Conservation (phyloP, 768 basidiomycete species). For the Pleurotus giganteus region DNA sequence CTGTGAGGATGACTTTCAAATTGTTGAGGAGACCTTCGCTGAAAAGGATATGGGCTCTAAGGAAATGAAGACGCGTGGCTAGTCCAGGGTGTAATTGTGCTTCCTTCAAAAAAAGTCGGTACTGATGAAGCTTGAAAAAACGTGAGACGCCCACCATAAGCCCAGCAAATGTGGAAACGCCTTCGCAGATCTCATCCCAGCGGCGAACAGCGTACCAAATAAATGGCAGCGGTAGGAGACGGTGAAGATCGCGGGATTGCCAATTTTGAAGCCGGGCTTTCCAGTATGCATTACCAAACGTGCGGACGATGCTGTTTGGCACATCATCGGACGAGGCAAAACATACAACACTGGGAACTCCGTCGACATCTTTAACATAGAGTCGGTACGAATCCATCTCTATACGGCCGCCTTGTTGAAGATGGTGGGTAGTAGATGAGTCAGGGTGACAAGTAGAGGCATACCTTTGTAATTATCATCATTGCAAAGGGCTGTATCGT, state of each 20-base stretch:
- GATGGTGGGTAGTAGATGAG: not conserved
- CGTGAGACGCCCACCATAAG: not conserved
- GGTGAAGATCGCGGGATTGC: not conserved
- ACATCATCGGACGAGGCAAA: not conserved
- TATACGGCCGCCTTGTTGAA: not conserved
- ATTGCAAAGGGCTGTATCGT: not conserved
- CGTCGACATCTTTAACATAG: not conserved
- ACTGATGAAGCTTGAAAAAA: no score
- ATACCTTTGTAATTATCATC: not conserved
- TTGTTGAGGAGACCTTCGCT: slow-evolving; percentile 1
- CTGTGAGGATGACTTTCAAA: not conserved
- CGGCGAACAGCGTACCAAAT: not conserved
- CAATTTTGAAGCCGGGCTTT: not conserved
- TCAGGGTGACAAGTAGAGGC: not conserved
- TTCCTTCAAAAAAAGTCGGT: not conserved
- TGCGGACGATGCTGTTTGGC: not conserved
- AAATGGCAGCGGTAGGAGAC: not conserved
- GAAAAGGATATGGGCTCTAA: not conserved
- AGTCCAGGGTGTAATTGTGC: not conserved
- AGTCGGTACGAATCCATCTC: not conserved
- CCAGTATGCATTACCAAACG: not conserved
- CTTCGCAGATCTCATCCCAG: not conserved
- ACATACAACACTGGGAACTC: not conserved
- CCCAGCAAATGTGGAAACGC: not conserved
- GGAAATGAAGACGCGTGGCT: not conserved